Conservation (phyloP, 1,284 basidiomycete species). For the Ceraceosorus guamensis region DNA sequence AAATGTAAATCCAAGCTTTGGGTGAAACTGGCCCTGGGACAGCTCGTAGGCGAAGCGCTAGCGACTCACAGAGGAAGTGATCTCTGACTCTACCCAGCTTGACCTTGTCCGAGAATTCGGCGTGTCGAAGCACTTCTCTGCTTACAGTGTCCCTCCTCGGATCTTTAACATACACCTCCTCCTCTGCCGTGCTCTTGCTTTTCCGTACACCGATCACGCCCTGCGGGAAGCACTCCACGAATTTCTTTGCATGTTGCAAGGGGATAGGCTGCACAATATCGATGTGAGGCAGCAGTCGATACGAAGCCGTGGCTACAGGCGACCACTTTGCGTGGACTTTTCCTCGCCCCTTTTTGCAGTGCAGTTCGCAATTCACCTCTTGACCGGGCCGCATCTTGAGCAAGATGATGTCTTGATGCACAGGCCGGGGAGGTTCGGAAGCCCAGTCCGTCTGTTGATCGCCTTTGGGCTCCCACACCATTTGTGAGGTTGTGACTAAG, state of each 20-base stretch:
- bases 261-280: slow-evolving; percentile 65
- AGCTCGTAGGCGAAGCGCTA: too few relatives aligned
- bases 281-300: slow-evolving; percentile 83
- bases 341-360: slow-evolving; percentile 89
- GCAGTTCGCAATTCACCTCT: slow-evolving; percentile 72
- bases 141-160: slow-evolving; percentile 80
- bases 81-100: slow-evolving; percentile 79
- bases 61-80: slow-evolving; percentile 77
- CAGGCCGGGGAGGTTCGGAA: slow-evolving; percentile 59
- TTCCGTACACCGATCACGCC: slow-evolving; percentile 71
- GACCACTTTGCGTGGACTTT: slow-evolving; percentile 96
- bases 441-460: slow-evolving; percentile 59
- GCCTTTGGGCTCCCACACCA: slow-evolving; percentile 79
- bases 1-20: slow-evolving; percentile 1
- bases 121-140: slow-evolving; percentile 83
- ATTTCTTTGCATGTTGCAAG: slow-evolving; percentile 62
- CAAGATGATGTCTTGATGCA: slow-evolving; percentile 78
- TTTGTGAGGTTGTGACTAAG: slow-evolving; percentile 66
- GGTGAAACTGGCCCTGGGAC: too few relatives aligned
- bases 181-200: slow-evolving; percentile 55
- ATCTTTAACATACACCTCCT: slow-evolving; percentile 61
- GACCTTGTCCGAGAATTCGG: slow-evolving; percentile 79
- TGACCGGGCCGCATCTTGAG: slow-evolving; percentile 91
- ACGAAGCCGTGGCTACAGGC: slow-evolving; percentile 73
- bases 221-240: slow-evolving; percentile 77